Base-by-base conservation (phyloP, 345 rosid genomes). In the Sisymbrium altissimum region DNA sequence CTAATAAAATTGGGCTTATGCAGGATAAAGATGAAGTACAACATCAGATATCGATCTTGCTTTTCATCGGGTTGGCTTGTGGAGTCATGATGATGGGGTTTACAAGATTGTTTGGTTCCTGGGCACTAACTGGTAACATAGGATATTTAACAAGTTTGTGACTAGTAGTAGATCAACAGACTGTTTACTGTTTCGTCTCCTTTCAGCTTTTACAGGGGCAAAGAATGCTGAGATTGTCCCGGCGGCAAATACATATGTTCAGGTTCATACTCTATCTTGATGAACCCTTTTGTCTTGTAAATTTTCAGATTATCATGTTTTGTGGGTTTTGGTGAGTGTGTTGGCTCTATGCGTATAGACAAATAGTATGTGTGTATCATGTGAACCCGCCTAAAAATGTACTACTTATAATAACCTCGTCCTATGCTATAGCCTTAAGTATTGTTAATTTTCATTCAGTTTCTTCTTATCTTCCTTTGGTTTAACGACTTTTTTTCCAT, bases 11-110 rank as follows among this genome's bases (percentile, higher is more conserved):
- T 66, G 38, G 44, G 62, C 30, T 64, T 53, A 9, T 76, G 86
- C 88, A 95, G 97, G 93, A 87, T 79, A 88, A 83, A 81, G 74
- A 82, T 6, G 89, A 85, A 77, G 97, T 87, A 70, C 97, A 92
- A 49, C 97, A 89, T 80, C 96, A 91, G 80, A 88, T 94, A 76
- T 95, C 97, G n/a, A 73, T 86, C 76, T 83, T 89, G 75, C 89
- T 91, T 58, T 92, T 86, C 81, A 73, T 85, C 5, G 96, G 96
- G 17, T 79, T 91, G 84, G 74, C 79, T 74, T 86, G 92, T 72
- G 96, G 98, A 57, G 19, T 85, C 69, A 59, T 78, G 40, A 86
- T 94, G 98, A 83, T 94, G 75, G 44, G 84, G 59, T 77, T 87
- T 73, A 88, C 97, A 9, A 87, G 78, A 68, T 71, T 83, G 32